A percentile compares a stretch with the other conserved stretches of the same genome.
phyloP scores from a whole-genome alignment of 345 rosid genomes.

The Raphanus sativus region DNA sequence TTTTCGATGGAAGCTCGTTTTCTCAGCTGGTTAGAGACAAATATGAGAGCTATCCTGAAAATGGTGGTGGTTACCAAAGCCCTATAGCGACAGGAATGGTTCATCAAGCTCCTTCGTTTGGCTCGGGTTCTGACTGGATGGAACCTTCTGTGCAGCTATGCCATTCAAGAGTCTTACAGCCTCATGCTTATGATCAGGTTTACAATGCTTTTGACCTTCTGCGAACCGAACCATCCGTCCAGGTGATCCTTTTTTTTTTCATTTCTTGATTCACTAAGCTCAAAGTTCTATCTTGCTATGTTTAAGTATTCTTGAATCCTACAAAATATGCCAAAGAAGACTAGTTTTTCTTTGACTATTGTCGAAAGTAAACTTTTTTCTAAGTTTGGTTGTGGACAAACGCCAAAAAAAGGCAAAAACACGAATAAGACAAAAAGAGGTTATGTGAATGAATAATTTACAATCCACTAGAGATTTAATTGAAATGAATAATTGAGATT shows the following conservation, averaged over 20 bases:
- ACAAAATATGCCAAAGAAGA: background rate
- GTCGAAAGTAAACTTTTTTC: too few species aligned
- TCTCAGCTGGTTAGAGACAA: constrained; percentile 56
- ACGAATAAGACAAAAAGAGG: too few species aligned
- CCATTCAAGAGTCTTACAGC: constrained; percentile 52
- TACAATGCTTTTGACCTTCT: constrained; percentile 74
- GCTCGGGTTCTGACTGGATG: constrained; percentile 66
- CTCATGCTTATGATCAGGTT: constrained; percentile 53
- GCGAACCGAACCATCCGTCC: constrained; percentile 72
- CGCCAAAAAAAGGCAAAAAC: background rate
- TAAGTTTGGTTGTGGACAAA: too few species aligned
- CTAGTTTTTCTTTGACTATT: background rate
- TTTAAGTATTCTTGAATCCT: background rate
- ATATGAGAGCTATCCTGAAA: constrained; percentile 41
- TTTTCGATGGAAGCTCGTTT: constrained; percentile 49
- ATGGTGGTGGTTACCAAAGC: constrained; percentile 35
- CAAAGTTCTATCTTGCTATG: background rate
- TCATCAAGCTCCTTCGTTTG: constrained; percentile 46
- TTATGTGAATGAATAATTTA: too few species aligned
- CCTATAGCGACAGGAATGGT: constrained; percentile 37
- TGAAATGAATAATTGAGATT: too few species aligned
- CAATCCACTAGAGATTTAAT: too few species aligned
- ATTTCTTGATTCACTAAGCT: constrained; percentile 7
- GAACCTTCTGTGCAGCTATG: constrained; percentile 61
- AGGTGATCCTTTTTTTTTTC: constrained; percentile 45